phyloP scores from a whole-genome alignment of 1,139 yeast species.

The Lodderomyces oxycetoniae region DNA sequence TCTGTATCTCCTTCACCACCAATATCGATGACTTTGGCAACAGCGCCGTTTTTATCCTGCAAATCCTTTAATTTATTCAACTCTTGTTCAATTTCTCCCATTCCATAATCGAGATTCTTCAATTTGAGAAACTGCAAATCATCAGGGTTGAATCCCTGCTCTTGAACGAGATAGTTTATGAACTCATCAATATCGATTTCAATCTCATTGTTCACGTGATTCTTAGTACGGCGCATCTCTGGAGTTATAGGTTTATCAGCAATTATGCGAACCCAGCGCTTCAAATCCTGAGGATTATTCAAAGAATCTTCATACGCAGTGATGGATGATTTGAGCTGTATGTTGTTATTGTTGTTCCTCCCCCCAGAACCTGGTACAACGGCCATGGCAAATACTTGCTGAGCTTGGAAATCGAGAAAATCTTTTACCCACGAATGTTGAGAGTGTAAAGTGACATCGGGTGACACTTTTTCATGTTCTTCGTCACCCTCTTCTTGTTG shows the following conservation, averaged over 20 bases:
- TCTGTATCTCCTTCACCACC: conserved; percentile 28
- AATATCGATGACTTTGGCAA: conserved; percentile 25
- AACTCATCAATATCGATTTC: conserved; percentile 28
- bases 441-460: conserved; percentile 8
- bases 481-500: too few species aligned
- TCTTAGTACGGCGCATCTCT: conserved; percentile 4
- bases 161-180: conserved; percentile 23
- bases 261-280: conserved; percentile 25
- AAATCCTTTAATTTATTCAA: conserved; percentile 26
- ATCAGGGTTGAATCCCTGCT: conserved; percentile 26
- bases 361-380: not conserved
- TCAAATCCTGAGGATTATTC: conserved; percentile 21
- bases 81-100: conserved; percentile 36
- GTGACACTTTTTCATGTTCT: too few species aligned
- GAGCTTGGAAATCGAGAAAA: conserved; percentile 9
- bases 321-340: conserved; percentile 17
- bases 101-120: conserved; percentile 30
- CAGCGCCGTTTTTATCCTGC: conserved; percentile 9
- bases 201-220: conserved; percentile 10
- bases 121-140: conserved; percentile 27
- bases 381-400: conserved; percentile 1
- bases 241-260: conserved; percentile 13
- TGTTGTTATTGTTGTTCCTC: not conserved
- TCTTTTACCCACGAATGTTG: conserved; percentile 18
- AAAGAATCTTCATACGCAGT: conserved; percentile 21